Percentiles rank a stretch among this genome's conserved stretches.
Evolutionary conservation across 805 yeast genomes (phyloP).

Genomic region (Yamadazyma laniorum): DNA sequence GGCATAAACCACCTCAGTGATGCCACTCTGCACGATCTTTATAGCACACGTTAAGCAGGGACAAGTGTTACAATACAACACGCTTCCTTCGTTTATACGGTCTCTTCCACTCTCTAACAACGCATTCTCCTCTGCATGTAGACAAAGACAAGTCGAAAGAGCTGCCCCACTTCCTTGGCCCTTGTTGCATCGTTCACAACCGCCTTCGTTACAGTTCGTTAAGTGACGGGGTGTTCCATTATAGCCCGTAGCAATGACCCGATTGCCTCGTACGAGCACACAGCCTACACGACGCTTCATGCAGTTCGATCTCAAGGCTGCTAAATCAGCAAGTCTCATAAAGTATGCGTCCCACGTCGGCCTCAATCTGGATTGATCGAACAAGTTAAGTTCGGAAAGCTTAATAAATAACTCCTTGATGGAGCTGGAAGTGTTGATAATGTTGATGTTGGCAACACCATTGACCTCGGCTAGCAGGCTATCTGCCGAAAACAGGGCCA

Average conservation of each 20-base stretch:
- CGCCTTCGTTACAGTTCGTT: constrained; percentile 91
- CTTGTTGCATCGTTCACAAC: constrained; percentile 84
- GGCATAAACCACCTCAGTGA: constrained; percentile 87
- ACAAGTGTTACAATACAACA: constrained; percentile 90
- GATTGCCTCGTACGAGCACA: constrained; percentile 79
- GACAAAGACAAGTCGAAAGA: constrained; percentile 81
- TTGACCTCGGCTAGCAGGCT: constrained; percentile 58
- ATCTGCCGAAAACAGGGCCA: constrained; percentile 37
- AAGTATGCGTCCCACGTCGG: constrained; percentile 97
- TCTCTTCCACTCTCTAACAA: constrained; percentile 91
- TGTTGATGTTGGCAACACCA: constrained; percentile 50
- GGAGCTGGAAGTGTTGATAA: constrained; percentile 39
- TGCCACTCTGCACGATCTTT: constrained; percentile 91
- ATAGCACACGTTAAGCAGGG: constrained; percentile 96
- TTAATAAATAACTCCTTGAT: constrained; percentile 34
- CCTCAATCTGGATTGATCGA: constrained; percentile 53
- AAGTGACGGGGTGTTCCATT: constrained; percentile 95
- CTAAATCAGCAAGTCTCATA: constrained; percentile 89
- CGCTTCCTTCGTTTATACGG: constrained; percentile 53
- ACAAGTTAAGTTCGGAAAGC: constrained; percentile 38
- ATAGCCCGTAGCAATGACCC: constrained; percentile 95
- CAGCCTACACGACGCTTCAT: constrained; percentile 98
- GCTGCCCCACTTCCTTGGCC: constrained; percentile 62
- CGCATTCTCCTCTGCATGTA: constrained; percentile 98
- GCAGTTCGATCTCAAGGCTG: constrained; percentile 90